These are phyloP conservation scores for Salix dunnii DNA, from an alignment of 345 rosid genomes.

Conservation along the genomic window DNA sequence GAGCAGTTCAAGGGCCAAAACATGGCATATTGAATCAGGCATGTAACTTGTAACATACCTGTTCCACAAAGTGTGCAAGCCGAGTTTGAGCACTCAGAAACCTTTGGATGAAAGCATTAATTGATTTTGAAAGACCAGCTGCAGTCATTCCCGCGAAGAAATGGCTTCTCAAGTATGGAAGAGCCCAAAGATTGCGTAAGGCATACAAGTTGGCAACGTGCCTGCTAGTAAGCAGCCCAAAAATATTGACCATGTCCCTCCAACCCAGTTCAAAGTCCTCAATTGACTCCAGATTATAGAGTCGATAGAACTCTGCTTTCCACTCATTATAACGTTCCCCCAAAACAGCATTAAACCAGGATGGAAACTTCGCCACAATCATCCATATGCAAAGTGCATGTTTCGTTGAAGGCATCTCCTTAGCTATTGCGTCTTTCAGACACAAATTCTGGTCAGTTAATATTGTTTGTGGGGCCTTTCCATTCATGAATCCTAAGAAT, in stretches of 20 bases:
- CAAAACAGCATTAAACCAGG: slow-evolving; percentile 90
- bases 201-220: slow-evolving; percentile 69
- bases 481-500: slow-evolving; percentile 78
- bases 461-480: slow-evolving; percentile 87
- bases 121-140: slow-evolving; percentile 71
- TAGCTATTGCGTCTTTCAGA: slow-evolving; percentile 87
- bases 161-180: slow-evolving; percentile 82
- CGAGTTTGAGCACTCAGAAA: slow-evolving; percentile 86
- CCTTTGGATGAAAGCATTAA: slow-evolving; percentile 89
- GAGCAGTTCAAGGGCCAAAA: neutral
- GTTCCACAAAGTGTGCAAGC: slow-evolving; percentile 88
- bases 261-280: slow-evolving; percentile 90
- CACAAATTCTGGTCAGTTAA: slow-evolving; percentile 89
- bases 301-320: slow-evolving; percentile 85
- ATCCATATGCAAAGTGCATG: slow-evolving; percentile 97
- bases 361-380: slow-evolving; percentile 88
- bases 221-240: slow-evolving; percentile 82
- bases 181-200: slow-evolving; percentile 71
- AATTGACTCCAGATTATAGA: slow-evolving; percentile 71
- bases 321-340: slow-evolving; percentile 92
- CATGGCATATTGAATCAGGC: neutral
- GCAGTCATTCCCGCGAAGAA: slow-evolving; percentile 84
- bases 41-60: slow-evolving; percentile 40
- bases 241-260: slow-evolving; percentile 83
- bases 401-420: slow-evolving; percentile 78